Percentiles rank a stretch among this genome's conserved stretches.
These are phyloP conservation scores for Colletotrichum scovillei DNA, from an alignment of 2,329 filamentous ascomycete genomes.

Conservation along the genomic window DNA sequence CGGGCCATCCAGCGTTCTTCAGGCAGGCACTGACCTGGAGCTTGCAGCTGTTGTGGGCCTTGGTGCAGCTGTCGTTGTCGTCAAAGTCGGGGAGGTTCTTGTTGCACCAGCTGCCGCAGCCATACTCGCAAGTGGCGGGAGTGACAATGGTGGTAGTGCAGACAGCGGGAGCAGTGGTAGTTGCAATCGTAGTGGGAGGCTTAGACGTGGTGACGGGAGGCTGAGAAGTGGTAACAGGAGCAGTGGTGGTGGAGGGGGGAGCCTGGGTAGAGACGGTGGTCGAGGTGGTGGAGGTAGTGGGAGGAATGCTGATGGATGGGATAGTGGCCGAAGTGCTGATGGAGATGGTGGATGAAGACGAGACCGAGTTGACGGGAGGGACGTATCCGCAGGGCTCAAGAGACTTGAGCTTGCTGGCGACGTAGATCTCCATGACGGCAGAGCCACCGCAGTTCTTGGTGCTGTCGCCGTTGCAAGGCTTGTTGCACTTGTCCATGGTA, in stretches of 20 bases:
- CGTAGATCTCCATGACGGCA: constrained; percentile 55
- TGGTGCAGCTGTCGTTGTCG: constrained; percentile 54
- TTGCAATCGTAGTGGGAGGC: constrained; percentile 40
- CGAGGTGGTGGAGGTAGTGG: constrained; percentile 27
- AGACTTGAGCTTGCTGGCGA: constrained; percentile 60
- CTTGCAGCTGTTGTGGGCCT: constrained; percentile 55
- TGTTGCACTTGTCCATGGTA: constrained; percentile 55
- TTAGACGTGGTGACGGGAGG: constrained; percentile 37
- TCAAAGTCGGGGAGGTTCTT: constrained; percentile 60
- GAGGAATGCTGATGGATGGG: constrained; percentile 25
- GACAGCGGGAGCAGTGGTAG: constrained; percentile 51
- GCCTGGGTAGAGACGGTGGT: constrained; percentile 22
- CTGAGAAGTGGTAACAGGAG: constrained; percentile 25
- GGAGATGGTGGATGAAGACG: constrained; percentile 33
- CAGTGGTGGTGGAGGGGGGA: constrained; percentile 32
- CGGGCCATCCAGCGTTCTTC: constrained; percentile 62
- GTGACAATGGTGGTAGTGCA: constrained; percentile 60
- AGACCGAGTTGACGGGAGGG: constrained; percentile 39
- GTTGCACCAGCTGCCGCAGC: constrained; percentile 65
- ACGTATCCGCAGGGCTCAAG: constrained; percentile 59
- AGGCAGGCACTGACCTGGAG: constrained; percentile 64
- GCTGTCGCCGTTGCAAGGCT: constrained; percentile 62
- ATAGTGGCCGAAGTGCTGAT: constrained; percentile 27
- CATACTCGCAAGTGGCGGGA: constrained; percentile 63
- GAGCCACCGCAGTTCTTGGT: constrained; percentile 56